Conservation (phyloP, 164 flowering plant genomes). For the Akebia trifoliata region DNA sequence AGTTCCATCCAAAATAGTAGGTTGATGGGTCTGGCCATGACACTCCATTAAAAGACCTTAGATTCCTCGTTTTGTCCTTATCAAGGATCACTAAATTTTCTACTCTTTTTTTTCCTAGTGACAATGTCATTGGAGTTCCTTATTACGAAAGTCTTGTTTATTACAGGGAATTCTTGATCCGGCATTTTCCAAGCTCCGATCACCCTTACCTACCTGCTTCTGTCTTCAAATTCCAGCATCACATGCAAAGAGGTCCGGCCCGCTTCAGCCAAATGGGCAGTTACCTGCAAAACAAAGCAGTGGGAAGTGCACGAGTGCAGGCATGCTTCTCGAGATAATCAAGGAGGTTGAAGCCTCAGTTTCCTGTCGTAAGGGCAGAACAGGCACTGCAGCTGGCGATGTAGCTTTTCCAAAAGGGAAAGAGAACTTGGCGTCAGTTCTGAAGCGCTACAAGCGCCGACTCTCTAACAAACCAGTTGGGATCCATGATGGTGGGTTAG, state of each 20-base stretch:
- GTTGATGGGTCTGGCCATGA: too few species aligned
- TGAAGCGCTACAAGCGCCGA: conserved; percentile 83
- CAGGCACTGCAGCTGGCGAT: conserved; percentile 97
- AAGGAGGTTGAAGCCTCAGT: conserved; percentile 90
- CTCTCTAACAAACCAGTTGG: conserved; percentile 29
- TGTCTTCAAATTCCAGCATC: conserved; percentile 66
- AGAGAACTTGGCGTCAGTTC: conserved; percentile 89
- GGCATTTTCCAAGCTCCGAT: conserved; percentile 76
- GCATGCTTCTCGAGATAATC: conserved; percentile 59
- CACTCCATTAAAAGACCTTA: too few species aligned
- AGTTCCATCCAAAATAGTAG: too few species aligned
- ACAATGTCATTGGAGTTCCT: not conserved
- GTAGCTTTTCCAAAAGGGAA: conserved; percentile 98
- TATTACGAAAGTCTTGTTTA: not conserved
- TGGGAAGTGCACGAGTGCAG: conserved; percentile 72
- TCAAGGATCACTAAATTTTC: too few species aligned
- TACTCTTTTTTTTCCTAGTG: too few species aligned
- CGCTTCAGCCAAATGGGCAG: conserved; percentile 47
- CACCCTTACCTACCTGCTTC: conserved; percentile 58
- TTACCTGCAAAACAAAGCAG: conserved; percentile 48
- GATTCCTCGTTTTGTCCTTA: too few species aligned
- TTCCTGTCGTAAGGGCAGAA: conserved; percentile 77
- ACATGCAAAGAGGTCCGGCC: conserved; percentile 39
- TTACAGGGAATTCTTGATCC: conserved; percentile 77
- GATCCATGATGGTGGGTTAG: conserved; percentile 15